These are phyloP conservation scores for Yarrowia phangngaensis DNA, from an alignment of 805 yeast species.

Conservation along the genomic window DNA sequence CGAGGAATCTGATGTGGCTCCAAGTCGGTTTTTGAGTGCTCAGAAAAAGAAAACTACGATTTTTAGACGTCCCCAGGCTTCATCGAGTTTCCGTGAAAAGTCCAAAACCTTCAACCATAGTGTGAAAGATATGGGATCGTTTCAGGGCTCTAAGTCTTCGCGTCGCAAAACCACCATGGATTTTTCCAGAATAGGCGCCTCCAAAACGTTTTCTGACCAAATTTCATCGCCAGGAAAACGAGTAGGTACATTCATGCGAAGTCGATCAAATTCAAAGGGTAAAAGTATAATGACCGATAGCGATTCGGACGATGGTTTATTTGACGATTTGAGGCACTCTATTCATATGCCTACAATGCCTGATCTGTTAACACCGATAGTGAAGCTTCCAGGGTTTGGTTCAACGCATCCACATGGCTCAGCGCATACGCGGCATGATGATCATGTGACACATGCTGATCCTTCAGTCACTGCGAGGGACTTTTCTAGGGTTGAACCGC, in stretches of 20 bases:
- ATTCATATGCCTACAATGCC: not conserved
- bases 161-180: slow-evolving; percentile 7
- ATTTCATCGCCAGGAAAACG: slow-evolving; percentile 1
- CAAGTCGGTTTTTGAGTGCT: slow-evolving; percentile 8
- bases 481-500: no score
- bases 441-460: no score
- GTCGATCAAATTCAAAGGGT: slow-evolving; percentile 3
- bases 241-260: not conserved
- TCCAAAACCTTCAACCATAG: slow-evolving; percentile 15
- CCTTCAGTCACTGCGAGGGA: no score
- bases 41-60: slow-evolving; percentile 6
- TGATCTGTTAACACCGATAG: slow-evolving; percentile 4
- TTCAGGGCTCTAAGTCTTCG: slow-evolving; percentile 4
- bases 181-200: not conserved
- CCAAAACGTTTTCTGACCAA: slow-evolving; percentile 17
- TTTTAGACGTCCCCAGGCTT: slow-evolving; percentile 14
- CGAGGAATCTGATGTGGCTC: slow-evolving; percentile 7
- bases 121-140: slow-evolving; percentile 2
- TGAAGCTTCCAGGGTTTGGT: slow-evolving; percentile 11
- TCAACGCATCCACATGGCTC: no score
- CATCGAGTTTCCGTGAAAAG: slow-evolving; percentile 5
- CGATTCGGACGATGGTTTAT: slow-evolving; percentile 16
- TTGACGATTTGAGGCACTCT: not conserved
- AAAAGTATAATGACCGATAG: slow-evolving; percentile 16
- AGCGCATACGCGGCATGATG: no score